Conservation (phyloP, 2,329 filamentous ascomycete species). For the Trichoderma oligosporum region DNA sequence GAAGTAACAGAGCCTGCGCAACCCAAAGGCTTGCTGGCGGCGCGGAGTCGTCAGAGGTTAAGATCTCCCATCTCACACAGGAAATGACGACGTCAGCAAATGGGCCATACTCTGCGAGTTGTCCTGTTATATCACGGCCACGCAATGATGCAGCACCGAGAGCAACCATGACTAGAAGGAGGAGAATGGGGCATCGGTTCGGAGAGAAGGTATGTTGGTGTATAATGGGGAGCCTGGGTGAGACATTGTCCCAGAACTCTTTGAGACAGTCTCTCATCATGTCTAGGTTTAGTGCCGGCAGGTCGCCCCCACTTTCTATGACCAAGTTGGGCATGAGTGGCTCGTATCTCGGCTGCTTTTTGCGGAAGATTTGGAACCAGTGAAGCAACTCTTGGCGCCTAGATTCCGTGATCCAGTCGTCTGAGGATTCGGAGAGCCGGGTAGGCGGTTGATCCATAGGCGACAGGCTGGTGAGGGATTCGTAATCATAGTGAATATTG, state of each 20-base stretch:
- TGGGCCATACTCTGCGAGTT: constrained; percentile 41
- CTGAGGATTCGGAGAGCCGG: constrained; percentile 37
- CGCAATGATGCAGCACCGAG: constrained; percentile 79
- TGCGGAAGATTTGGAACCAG: constrained; percentile 42
- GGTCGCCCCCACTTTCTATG: constrained; percentile 41
- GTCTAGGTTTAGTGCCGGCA: constrained; percentile 59
- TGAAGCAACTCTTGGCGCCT: constrained; percentile 44
- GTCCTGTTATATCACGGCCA: constrained; percentile 55
- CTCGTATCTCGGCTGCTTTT: constrained; percentile 42
- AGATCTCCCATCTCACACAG: constrained; percentile 76
- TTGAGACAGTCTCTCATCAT: constrained; percentile 82
- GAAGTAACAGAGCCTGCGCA: constrained; percentile 75
- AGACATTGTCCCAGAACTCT: constrained; percentile 86
- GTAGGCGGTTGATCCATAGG: constrained; percentile 44
- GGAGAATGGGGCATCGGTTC: constrained; percentile 70
- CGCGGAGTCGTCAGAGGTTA: constrained; percentile 75
- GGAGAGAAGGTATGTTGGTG: constrained; percentile 84
- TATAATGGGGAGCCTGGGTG: constrained; percentile 80
- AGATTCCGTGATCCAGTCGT: constrained; percentile 44
- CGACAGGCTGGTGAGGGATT: constrained; percentile 46
- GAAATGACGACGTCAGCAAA: constrained; percentile 61
- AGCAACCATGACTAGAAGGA: constrained; percentile 78
- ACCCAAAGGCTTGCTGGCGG: constrained; percentile 85
- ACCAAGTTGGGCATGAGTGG: constrained; percentile 34
- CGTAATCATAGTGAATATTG: constrained; percentile 49